phyloP scores from a whole-genome alignment of 768 basidiomycete species.

The Psilocybe tampanensis region DNA sequence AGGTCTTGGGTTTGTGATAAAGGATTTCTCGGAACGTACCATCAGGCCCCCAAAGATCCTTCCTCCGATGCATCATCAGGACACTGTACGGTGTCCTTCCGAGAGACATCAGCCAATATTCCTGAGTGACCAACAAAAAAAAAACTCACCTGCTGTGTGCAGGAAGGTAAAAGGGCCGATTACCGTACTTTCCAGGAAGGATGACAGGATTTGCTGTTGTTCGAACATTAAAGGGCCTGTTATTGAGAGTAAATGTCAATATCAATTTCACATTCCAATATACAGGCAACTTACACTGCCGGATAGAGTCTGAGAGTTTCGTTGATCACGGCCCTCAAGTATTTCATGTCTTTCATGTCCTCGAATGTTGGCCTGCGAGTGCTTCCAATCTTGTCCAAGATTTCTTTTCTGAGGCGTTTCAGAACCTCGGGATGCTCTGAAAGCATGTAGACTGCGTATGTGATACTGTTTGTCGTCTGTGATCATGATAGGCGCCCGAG shows the following conservation, averaged over 20 bases:
- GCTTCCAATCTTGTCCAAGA: slow-evolving; percentile 46
- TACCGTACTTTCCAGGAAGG: slow-evolving; percentile 29
- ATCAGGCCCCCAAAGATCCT: slow-evolving; percentile 70
- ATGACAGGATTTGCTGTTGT: slow-evolving; percentile 20
- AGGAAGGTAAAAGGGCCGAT: slow-evolving; percentile 41
- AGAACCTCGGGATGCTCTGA: slow-evolving; percentile 52
- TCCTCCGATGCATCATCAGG: slow-evolving; percentile 61
- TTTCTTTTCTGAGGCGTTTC: slow-evolving; percentile 49
- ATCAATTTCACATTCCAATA: too few relatives aligned
- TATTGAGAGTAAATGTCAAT: too few relatives aligned
- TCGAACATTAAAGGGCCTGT: slow-evolving; percentile 40
- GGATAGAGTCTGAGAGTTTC: slow-evolving; percentile 58
- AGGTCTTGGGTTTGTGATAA: not conserved
- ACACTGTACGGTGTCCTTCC: slow-evolving; percentile 48
- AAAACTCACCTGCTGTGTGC: slow-evolving; percentile 16
- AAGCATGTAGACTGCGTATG: slow-evolving; percentile 57
- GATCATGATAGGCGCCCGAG: too few relatives aligned
- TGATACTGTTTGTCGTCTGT: slow-evolving; percentile 52
- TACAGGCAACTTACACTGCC: slow-evolving; percentile 40
- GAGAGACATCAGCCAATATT: not conserved
- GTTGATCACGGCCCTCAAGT: slow-evolving; percentile 50
- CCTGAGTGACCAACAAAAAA: not conserved
- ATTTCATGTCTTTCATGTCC: slow-evolving; percentile 23
- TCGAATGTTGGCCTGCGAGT: slow-evolving; percentile 51
- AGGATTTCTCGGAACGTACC: slow-evolving; percentile 36